Base-by-base conservation (phyloP, 495 filamentous ascomycete species). In the Xylaria cubensis region DNA sequence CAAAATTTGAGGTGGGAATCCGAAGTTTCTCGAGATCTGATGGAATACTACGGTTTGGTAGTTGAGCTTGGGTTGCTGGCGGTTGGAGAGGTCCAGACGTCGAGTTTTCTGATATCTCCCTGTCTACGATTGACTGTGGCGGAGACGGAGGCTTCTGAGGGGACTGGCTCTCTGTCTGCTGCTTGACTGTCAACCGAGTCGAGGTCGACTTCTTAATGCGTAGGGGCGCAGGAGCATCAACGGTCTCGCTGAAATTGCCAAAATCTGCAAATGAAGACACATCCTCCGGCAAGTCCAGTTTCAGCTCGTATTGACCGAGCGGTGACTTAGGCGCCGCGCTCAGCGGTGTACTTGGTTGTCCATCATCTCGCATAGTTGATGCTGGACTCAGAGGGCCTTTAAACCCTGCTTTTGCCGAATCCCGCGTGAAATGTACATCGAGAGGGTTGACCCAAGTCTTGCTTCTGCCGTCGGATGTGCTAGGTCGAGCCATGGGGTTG, bases 381-480 rank as follows among this genome's bases (percentile, higher is more conserved):
- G 63, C 32, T 2, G 70, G 70, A 34, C 41, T 67, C 29, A 61
- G 12, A 13, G 70, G 51, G 6, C 53, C 44, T 26, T 65, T 67
- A 19, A 61, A 32, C 0, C 59, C 53, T 42, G 8, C 10, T 21
- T 46, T 72, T 24, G 79, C 64, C 3, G 71, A 64, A 13, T 58
- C 64, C 59, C 72, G 78, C 29, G 65, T 56, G 58, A 82, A 82
- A 61, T 83, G 80, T 62, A 83, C 77, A 36, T 85, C 83, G n/a
- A 83, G 74, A 8, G 82, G 82, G 51, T 79, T 82, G 36, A 81
- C 79, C 82, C 81, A 84, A 21, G 71, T 64, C 62, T 78, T 80
- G 63, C 36, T 66, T 72, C 72, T 71, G 69, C 75, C 74, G 70
- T 77, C 78, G 0, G 84, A 72, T 10, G 83, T 84, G 10, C 69